Evolutionary conservation across 192 early-diverging fungal genomes (phyloP).

Genomic region (Linnemannia schmuckeri): DNA sequence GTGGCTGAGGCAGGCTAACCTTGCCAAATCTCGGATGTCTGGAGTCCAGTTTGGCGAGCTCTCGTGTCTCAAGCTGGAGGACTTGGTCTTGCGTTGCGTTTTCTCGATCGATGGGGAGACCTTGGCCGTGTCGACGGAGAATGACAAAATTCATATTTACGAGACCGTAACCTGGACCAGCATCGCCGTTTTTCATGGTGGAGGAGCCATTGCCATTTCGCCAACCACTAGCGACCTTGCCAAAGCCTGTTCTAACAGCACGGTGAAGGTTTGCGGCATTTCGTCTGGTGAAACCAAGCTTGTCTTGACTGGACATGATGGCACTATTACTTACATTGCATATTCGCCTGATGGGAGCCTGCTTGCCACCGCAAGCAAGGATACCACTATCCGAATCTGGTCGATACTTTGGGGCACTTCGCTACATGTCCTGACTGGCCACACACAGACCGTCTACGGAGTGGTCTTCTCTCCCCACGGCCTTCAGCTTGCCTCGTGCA

Average conservation of each 20-base stretch:
- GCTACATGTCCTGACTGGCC: not conserved
- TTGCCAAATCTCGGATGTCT: not conserved
- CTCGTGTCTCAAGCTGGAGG: not conserved
- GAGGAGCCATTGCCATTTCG: not conserved
- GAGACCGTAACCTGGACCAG: not conserved
- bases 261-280: not conserved
- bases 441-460: not conserved
- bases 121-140: not conserved
- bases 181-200: too few species aligned
- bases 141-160: not conserved
- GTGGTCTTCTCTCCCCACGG: not conserved
- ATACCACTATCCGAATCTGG: not conserved
- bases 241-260: not conserved
- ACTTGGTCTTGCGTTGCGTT: not conserved
- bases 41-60: constrained; percentile 10
- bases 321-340: not conserved
- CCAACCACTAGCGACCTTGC: not conserved
- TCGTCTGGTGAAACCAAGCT: not conserved
- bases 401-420: not conserved
- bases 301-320: not conserved
- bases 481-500: not conserved
- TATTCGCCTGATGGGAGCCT: not conserved
- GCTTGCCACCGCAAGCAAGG: not conserved
- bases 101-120: not conserved
- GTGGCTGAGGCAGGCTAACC: constrained; percentile 4